Base-by-base conservation (phyloP, 2,329 filamentous ascomycete species). In the Xenosphaeropsis pyriputrescens region DNA sequence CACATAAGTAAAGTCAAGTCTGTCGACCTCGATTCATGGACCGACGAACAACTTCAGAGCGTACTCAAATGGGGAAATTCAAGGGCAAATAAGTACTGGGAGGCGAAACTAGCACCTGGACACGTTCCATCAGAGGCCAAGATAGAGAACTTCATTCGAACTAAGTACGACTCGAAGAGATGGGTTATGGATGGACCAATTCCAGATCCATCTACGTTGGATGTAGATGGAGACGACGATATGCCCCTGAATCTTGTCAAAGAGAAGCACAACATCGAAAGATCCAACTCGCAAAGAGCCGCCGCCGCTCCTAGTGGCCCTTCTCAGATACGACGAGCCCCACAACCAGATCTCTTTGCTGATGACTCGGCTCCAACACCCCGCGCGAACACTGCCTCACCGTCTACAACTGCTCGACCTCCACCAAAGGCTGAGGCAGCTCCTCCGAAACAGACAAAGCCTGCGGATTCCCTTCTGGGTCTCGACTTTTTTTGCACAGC, bases 91-190 rank as follows among this genome's bases (percentile, higher is more conserved):
- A 96, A 93, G 68, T 94, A 96, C 59, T 98, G 89, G 89, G 93
- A 98, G 62, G 75, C 84, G 44, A 98, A 96, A 64, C 64, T 98
- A 53, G 86, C 89, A 2, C 64, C 80, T 12, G 88, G 88, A 42
- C 91, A 98, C 60, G 76, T 89, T 34, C 91, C 91, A 1, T 94
- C 89, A 16, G 93, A 98, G 65, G 74, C 83, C 48, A 98, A 98
- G 70, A 96, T 98, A 50, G 91, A 98, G 70, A 98, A 96, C 67
- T 98, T 98, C 55, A 96, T 98, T 52, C 79, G 91, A 48, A 98
- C 93, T 40, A 98, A 98, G 62, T 98, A 98, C 60, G 91, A 98
- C 59, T 82, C 91, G 38, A 96, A 94, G 72, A 73, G 93, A 63
- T 98, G 91, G 91, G 82, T 86, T n/a, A 96, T 96, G 88, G 91